Evolutionary conservation across 1,139 yeast genomes (phyloP), one percentile per base, ranked within the genome.

Genomic region (Eremothecium sinecaudum): DNA sequence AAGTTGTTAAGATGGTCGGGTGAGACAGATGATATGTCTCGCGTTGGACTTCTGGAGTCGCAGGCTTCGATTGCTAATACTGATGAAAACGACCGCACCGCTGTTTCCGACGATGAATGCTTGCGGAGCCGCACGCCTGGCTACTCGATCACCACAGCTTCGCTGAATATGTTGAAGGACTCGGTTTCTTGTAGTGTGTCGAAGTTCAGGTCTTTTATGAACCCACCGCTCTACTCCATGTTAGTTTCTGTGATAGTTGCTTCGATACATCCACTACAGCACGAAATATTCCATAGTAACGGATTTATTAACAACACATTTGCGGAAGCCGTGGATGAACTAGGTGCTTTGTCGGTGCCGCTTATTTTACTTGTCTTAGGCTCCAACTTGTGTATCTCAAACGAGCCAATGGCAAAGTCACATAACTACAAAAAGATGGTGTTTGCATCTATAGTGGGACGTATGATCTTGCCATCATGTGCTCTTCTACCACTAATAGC

Each of bases 201-300:
- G 6, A 42, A 35, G 20, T 30, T 56, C 16, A 40, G 39, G 14
- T 32, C 47, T 12, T 75, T 75, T 48, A 84, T 90, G 94, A 90
- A 90, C 58, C 96, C 97, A 8, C 98, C 98, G 7, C 65, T 90
- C 42, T 90, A 86, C 68, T 79, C 97, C 9, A 90, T 90, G 97
- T 58, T 83, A 17, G 59, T 79, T 1, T 78, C 96, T 7, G 75
- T 90, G 13, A 43, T 82, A 17, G 87, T 90, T 36, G 98, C 97
- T 1, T 73, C 92, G 1, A 66, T 83, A 12, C 84, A 93, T 3
- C 63, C 68, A 2, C 55, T 87, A 18, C 83, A 83, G 50, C 61
- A 66, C 32, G 68, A 71, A 37, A 71, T 87, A 43, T 87, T 79
- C 58, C 73, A 71, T 34, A 59, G 67, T 25, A 58, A 68, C 39